phyloP scores from a whole-genome alignment of 148 eudicot species.

The Heliamphora exappendiculata region DNA sequence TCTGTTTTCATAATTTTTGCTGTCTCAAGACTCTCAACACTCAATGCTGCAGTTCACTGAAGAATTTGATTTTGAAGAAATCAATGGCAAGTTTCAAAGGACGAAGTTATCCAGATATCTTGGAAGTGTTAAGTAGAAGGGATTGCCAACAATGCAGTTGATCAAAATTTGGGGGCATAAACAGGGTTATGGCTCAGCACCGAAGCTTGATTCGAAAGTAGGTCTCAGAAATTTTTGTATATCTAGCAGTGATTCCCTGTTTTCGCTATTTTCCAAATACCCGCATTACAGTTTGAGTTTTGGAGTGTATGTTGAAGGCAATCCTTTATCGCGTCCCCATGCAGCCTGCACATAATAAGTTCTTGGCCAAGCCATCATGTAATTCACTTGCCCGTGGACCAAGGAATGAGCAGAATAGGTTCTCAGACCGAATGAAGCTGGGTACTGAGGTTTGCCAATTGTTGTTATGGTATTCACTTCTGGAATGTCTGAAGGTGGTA shows the following conservation, averaged over 20 bases:
- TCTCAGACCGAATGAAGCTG: constrained; percentile 12
- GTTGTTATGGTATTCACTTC: neutral
- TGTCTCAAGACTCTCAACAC: constrained; percentile 5
- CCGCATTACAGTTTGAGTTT: too few species aligned
- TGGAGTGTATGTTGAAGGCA: neutral
- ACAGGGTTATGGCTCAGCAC: neutral
- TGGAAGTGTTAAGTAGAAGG: constrained; percentile 11
- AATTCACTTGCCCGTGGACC: constrained; percentile 15
- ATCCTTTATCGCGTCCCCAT: neutral
- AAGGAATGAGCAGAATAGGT: constrained; percentile 13
- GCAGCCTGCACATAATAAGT: constrained; percentile 21
- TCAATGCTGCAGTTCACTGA: constrained; percentile 16
- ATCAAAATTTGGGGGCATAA: constrained; percentile 9
- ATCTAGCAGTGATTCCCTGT: neutral
- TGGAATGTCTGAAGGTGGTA: neutral
- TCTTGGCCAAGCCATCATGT: constrained; percentile 18
- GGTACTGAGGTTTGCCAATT: constrained; percentile 18
- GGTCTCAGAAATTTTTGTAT: neutral
- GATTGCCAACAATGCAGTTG: neutral
- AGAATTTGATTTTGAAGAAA: constrained; percentile 25
- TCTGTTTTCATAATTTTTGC: neutral
- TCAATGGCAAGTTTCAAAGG: constrained; percentile 23
- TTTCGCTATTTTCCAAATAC: too few species aligned
- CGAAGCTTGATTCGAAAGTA: constrained; percentile 4
- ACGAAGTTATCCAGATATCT: constrained; percentile 20